phyloP scores from a whole-genome alignment of 495 filamentous ascomycete genomes.

The Hyaloscypha hepaticicola region DNA sequence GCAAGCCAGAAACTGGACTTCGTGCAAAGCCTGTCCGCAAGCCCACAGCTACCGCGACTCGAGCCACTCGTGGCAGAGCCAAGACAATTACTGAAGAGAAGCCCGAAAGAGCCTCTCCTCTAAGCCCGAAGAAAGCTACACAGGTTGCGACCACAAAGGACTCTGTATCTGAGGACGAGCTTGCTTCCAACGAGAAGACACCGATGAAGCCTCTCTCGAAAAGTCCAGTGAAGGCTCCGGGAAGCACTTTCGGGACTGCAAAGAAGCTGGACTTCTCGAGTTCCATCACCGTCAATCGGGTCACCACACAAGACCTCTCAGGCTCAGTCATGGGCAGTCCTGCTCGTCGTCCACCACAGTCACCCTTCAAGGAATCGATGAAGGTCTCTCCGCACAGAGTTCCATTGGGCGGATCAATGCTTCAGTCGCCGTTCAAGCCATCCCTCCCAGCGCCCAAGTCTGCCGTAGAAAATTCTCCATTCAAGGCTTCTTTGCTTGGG shows the following conservation, averaged over 20 bases:
- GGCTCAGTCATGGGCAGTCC: conserved; percentile 43
- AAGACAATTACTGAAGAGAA: conserved; percentile 16
- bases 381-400: conserved; percentile 46
- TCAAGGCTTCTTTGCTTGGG: conserved; percentile 44
- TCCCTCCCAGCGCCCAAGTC: conserved; percentile 21
- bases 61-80: conserved; percentile 27
- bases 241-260: conserved; percentile 30
- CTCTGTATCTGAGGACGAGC: conserved; percentile 50
- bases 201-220: conserved; percentile 47
- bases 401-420: conserved; percentile 16
- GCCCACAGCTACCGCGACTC: conserved; percentile 24
- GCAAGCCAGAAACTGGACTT: conserved; percentile 38
- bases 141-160: conserved; percentile 40
- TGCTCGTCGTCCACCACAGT: conserved; percentile 44
- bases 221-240: conserved; percentile 44
- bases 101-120: conserved; percentile 32
- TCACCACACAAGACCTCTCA: conserved; percentile 25
- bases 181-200: conserved; percentile 49
- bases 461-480: conserved; percentile 28
- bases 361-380: conserved; percentile 49
- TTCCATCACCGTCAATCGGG: conserved; percentile 15
- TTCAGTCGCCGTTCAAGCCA: conserved; percentile 31
- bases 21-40: conserved; percentile 45
- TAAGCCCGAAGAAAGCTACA: conserved; percentile 59
- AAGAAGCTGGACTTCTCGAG: conserved; percentile 33